Base-by-base conservation (phyloP, 805 yeast species). In the Candida insectorum region DNA sequence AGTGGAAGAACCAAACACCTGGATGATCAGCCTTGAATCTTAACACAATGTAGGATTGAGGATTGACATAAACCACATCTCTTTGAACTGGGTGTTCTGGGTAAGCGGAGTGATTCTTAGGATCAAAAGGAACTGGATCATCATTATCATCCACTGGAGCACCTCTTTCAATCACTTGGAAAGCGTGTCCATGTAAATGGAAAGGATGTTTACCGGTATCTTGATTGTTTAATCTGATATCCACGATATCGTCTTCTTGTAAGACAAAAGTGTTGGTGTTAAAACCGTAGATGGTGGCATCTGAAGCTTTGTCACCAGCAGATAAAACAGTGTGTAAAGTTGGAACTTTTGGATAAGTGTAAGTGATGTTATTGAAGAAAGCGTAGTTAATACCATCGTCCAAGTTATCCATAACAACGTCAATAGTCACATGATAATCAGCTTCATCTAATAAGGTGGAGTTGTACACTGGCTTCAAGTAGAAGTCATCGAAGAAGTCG, bases 1-100 rank as follows among this genome's bases (percentile, higher is more conserved):
- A 88, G 56, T 88, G 97, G 79, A 88, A 84, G 41, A 83, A 76
- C 96, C 96, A 89, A 16, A 87, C 80, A 37, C 97, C 97, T 3
- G 96, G 96, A 50, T 89, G 88, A 49, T 83, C 77, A 9, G 96
- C 87, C 47, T 65, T 72, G 57, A 86, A 86, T 45, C 96, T 67
- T 20, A 79, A 51, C 12, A 81, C 88, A 31, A 79, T 56, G 54
- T 78, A 74, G 2, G 89, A 85, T 47, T 80, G 78, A 21, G 82
- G 76, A 31, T 77, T 74, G 12, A 86, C 77, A 44, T 72, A 65
- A 14, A 77, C 77, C 0, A 91, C 82, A 52, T 88, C 96, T 58
- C 96, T 71, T 30, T 67, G 53, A 51, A 76, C 53, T 24, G 88
- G 95, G 34, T 62, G 57, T 24, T 73, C 75, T 6, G 85, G 85